These are phyloP conservation scores for Geosmithia morbida DNA, from an alignment of 2,329 filamentous ascomycete genomes.

Conservation along the genomic window DNA sequence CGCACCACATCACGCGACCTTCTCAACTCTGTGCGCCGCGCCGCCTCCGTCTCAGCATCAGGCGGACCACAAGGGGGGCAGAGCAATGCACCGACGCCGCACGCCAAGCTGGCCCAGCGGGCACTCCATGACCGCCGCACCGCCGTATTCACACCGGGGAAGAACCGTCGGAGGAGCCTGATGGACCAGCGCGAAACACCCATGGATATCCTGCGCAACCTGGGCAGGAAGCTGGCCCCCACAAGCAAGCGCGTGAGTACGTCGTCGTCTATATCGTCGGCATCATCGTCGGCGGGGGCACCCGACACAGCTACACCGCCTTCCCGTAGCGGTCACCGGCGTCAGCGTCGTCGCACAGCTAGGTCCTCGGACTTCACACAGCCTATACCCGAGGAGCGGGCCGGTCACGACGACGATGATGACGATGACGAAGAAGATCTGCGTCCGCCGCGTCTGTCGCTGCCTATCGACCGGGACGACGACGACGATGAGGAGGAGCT, in stretches of 20 bases:
- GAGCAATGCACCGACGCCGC: conserved; percentile 37
- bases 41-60: conserved; percentile 31
- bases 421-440: conserved; percentile 36
- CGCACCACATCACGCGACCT: conserved; percentile 18
- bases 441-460: conserved; percentile 37
- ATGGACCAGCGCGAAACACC: conserved; percentile 42
- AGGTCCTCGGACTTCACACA: background rate
- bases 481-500: conserved; percentile 36
- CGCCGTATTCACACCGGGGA: conserved; percentile 45
- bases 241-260: conserved; percentile 26
- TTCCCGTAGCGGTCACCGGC: background rate
- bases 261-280: conserved; percentile 27
- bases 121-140: conserved; percentile 44
- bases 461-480: conserved; percentile 34
- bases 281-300: background rate
- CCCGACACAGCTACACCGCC: conserved; percentile 8
- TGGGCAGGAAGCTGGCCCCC: conserved; percentile 39
- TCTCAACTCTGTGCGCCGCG: conserved; percentile 22
- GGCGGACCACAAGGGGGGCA: conserved; percentile 12
- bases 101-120: conserved; percentile 44
- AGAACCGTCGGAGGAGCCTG: conserved; percentile 40
- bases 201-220: conserved; percentile 34
- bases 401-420: conserved; percentile 18
- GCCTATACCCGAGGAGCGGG: conserved; percentile 10
- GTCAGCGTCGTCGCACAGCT: background rate